Evolutionary conservation across 495 filamentous ascomycete genomes (phyloP).

Genomic region (Copromyces sp.): DNA sequence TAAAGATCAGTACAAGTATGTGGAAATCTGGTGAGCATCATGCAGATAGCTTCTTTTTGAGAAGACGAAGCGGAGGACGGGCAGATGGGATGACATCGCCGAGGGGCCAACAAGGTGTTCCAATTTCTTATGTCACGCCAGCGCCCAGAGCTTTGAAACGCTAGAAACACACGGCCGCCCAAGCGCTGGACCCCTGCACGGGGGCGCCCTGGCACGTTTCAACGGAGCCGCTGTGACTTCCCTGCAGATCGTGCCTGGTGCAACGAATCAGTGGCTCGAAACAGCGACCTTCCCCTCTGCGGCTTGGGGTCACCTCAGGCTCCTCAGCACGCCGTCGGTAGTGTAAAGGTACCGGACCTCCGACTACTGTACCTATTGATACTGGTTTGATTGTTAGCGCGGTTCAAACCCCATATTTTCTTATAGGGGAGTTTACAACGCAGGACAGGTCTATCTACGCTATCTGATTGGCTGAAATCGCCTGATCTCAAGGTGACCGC

Average conservation of each 20-base stretch:
- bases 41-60: background rate
- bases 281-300: background rate
- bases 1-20: background rate
- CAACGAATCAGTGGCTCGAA: background rate
- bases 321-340: background rate
- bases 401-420: too few relatives aligned
- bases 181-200: slow-evolving; percentile 17
- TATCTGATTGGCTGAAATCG: too few relatives aligned
- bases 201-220: slow-evolving; percentile 13
- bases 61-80: background rate
- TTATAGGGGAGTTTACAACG: too few relatives aligned
- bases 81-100: background rate
- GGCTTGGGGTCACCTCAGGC: background rate
- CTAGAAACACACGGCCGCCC: slow-evolving; percentile 18
- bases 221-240: slow-evolving; percentile 3
- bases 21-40: background rate
- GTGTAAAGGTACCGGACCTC: background rate
- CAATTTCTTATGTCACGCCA: background rate
- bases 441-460: too few relatives aligned
- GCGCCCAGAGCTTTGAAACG: slow-evolving; percentile 14
- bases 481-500: too few relatives aligned
- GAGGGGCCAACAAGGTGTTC: background rate
- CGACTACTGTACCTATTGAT: background rate
- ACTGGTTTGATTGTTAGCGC: too few relatives aligned
- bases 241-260: slow-evolving; percentile 1